Percentiles rank a stretch among this genome's conserved stretches.
phyloP scores from a whole-genome alignment of 176 grass and related monocot species.

The Alopecurus myosuroides region DNA sequence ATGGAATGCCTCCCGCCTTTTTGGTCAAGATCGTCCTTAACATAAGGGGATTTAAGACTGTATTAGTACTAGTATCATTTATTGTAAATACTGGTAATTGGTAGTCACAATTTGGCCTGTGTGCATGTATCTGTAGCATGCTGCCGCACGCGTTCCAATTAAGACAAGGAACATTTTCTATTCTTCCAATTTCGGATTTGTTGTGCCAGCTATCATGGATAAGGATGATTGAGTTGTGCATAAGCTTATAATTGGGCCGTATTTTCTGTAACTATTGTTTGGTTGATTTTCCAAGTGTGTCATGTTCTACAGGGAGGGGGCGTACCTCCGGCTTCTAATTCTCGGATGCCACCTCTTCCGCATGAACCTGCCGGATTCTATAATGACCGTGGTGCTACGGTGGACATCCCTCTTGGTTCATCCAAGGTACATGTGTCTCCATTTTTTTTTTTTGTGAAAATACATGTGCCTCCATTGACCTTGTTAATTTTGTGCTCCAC shows the following conservation, averaged over 20 bases:
- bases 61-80: background rate
- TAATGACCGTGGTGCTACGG: slow-evolving; percentile 54
- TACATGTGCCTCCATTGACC: slow-evolving; percentile 12
- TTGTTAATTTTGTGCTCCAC: slow-evolving; percentile 8
- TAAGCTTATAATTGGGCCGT: background rate
- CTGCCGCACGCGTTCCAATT: background rate
- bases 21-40: background rate
- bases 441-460: no score
- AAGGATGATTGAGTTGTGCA: background rate
- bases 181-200: background rate
- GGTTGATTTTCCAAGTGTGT: background rate
- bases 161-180: background rate
- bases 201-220: background rate
- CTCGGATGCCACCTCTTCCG: slow-evolving; percentile 78
- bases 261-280: slow-evolving; percentile 9
- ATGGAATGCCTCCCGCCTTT: background rate
- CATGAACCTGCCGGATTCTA: slow-evolving; percentile 96
- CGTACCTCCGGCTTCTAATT: slow-evolving; percentile 79
- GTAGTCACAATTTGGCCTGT: background rate
- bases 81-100: background rate
- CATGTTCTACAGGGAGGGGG: slow-evolving; percentile 41
- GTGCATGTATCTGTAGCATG: background rate
- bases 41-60: background rate
- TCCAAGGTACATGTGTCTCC: slow-evolving; percentile 37
- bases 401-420: slow-evolving; percentile 86